Evolutionary conservation across 345 rosid genomes (phyloP).

Genomic region (Eucalyptus dawsonii): DNA sequence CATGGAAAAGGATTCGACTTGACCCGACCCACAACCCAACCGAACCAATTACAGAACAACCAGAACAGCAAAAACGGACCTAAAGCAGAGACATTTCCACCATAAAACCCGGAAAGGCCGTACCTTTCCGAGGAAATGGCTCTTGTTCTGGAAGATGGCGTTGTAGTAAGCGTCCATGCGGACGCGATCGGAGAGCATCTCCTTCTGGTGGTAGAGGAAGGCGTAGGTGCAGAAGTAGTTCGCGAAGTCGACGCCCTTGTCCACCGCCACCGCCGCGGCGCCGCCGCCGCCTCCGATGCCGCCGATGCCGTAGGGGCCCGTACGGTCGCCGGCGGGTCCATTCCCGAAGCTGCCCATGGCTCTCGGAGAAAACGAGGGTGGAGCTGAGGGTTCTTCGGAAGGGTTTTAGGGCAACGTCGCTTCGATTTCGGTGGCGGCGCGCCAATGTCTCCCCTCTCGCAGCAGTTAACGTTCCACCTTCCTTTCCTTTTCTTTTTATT

Average conservation of each 20-base stretch:
- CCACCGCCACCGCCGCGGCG: slow-evolving; percentile 19
- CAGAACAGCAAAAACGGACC: background rate
- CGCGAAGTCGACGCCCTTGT: slow-evolving; percentile 85
- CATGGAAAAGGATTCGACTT: background rate
- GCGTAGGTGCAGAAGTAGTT: slow-evolving; percentile 86
- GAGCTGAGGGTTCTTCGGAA: background rate
- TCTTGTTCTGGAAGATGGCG: slow-evolving; percentile 65
- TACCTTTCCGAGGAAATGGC: slow-evolving; percentile 84
- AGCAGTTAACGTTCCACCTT: background rate
- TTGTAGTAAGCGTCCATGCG: slow-evolving; percentile 95
- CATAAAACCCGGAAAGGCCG: background rate
- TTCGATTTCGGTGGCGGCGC: background rate
- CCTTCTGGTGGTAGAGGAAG: slow-evolving; percentile 91
- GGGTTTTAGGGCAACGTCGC: slow-evolving; percentile 26
- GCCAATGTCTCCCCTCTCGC: background rate
- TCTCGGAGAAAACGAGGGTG: background rate
- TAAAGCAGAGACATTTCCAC: background rate
- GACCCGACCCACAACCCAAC: background rate
- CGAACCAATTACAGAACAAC: background rate
- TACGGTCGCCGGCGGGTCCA: slow-evolving; percentile 14
- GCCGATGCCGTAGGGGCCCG: slow-evolving; percentile 6
- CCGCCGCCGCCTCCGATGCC: slow-evolving; percentile 6
- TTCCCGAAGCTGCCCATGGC: slow-evolving; percentile 39
- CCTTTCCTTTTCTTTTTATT: background rate
- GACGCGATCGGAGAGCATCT: slow-evolving; percentile 94